Conservation (phyloP, 129 eudicot species). For the Daucus carota region DH1_v3.0 NC_030388.2:25438001-25438500, state of each 20-base stretch:
- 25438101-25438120: too few species aligned
- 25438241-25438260: neutral
- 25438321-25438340: conserved; percentile 63
- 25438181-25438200: neutral
- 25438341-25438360: conserved; percentile 66
- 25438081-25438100: too few species aligned
- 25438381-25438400: neutral
- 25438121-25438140: too few species aligned
- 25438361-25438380: neutral
- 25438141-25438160: too few species aligned
- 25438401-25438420: neutral
- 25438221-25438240: neutral
- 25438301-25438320: conserved; percentile 58
- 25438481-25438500: neutral
- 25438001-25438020: too few species aligned
- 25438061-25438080: too few species aligned
- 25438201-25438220: neutral
- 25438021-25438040: too few species aligned
- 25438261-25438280: neutral
- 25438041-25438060: too few species aligned
- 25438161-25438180: neutral
- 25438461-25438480: neutral
- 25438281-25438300: conserved; percentile 38
- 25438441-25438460: neutral
- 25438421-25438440: neutral